These are phyloP conservation scores for Choricystis sp. DNA, from an alignment of 139 green algal species.

Conservation along the genomic window DNA sequence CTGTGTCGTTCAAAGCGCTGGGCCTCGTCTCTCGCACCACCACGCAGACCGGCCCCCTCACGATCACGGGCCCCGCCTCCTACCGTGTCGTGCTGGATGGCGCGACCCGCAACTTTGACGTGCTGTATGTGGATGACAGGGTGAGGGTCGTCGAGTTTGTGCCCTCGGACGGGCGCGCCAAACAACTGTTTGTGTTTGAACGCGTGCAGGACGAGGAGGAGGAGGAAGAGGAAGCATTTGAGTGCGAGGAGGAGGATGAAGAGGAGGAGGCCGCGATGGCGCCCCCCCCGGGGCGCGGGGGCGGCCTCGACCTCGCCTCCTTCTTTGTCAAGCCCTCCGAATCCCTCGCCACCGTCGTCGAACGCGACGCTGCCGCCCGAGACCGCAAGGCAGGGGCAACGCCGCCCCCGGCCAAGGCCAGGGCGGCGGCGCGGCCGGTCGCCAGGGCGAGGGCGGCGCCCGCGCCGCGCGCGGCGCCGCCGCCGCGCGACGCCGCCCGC, in stretches of 20 bases:
- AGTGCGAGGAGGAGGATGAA: neutral
- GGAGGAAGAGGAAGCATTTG: no score
- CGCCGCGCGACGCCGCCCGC: no score
- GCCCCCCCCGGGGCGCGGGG: no score
- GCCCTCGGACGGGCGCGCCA: neutral
- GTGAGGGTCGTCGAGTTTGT: slow-evolving; percentile 4
- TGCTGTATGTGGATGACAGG: slow-evolving; percentile 9
- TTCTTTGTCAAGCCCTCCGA: neutral
- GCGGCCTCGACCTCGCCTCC: neutral
- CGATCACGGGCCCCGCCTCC: neutral
- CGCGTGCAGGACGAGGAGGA: neutral
- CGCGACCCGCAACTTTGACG: slow-evolving; percentile 5
- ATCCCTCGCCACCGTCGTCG: neutral
- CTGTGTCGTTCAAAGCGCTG: slow-evolving; percentile 6
- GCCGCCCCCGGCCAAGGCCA: no score
- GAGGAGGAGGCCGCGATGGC: neutral
- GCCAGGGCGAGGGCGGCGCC: no score
- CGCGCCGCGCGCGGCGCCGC: no score
- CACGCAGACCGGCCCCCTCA: neutral
- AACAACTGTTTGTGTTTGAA: slow-evolving; percentile 9
- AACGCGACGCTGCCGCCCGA: neutral
- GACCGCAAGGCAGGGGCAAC: neutral
- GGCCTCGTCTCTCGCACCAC: slow-evolving; percentile 6
- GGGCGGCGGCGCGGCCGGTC: no score
- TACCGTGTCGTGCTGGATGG: neutral